Conservation (phyloP, 2,329 filamentous ascomycete genomes). For the Paecilomyces dactylethromorphus region DNA sequence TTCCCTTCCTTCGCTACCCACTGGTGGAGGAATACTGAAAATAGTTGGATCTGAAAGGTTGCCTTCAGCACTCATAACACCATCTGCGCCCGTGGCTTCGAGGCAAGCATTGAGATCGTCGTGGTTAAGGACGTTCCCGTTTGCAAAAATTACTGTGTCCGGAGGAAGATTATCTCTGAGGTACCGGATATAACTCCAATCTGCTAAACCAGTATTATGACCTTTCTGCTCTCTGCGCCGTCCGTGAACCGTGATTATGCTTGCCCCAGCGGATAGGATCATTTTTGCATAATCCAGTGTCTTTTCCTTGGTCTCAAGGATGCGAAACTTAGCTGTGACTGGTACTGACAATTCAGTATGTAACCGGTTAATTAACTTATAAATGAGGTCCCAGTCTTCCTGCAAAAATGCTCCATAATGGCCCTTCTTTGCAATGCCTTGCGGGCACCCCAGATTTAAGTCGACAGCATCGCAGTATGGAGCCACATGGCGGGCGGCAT, state of each 20-base stretch:
- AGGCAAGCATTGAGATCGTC: slow-evolving; percentile 73
- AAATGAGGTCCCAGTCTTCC: slow-evolving; percentile 81
- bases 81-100: slow-evolving; percentile 79
- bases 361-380: slow-evolving; percentile 73
- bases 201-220: slow-evolving; percentile 85
- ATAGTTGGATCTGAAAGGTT: slow-evolving; percentile 88
- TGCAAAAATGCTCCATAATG: slow-evolving; percentile 93
- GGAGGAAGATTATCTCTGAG: slow-evolving; percentile 74
- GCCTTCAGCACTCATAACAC: slow-evolving; percentile 91
- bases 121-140: slow-evolving; percentile 83
- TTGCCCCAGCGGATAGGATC: slow-evolving; percentile 80
- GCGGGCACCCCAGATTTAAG: slow-evolving; percentile 90
- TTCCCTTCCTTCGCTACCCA: slow-evolving; percentile 63
- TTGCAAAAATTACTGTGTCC: slow-evolving; percentile 92
- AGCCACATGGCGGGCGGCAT: slow-evolving; percentile 69
- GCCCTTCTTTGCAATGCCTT: slow-evolving; percentile 86
- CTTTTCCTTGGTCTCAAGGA: slow-evolving; percentile 78
- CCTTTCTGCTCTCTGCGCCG: slow-evolving; percentile 87
- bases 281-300: slow-evolving; percentile 85
- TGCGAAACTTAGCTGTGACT: slow-evolving; percentile 89
- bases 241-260: slow-evolving; percentile 89
- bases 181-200: slow-evolving; percentile 81
- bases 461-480: slow-evolving; percentile 94
- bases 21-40: slow-evolving; percentile 62
- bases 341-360: slow-evolving; percentile 73